Evolutionary conservation across 2,329 filamentous ascomycete species (phyloP).

Genomic region (Microsporum canis): DNA sequence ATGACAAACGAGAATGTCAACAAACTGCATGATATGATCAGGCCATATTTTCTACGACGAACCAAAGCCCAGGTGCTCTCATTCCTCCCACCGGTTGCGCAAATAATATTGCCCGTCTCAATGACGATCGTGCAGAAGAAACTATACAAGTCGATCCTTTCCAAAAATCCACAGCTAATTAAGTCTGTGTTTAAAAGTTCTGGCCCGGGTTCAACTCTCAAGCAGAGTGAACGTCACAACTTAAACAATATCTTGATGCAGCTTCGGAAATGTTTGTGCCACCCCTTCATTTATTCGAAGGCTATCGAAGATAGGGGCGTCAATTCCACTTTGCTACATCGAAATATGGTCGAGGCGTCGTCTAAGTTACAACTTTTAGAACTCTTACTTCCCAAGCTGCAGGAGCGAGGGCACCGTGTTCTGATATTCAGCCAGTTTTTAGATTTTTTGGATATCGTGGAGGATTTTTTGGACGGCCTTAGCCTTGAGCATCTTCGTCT

Average conservation of each 20-base stretch:
- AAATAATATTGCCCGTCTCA: conserved; percentile 90
- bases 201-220: conserved; percentile 37
- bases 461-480: conserved; percentile 77
- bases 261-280: conserved; percentile 83
- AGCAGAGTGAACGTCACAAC: conserved; percentile 60
- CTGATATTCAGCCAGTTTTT: conserved; percentile 95
- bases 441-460: conserved; percentile 71
- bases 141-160: conserved; percentile 84
- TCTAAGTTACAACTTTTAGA: conserved; percentile 77
- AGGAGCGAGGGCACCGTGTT: conserved; percentile 75
- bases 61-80: conserved; percentile 86
- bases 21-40: conserved; percentile 70
- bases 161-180: conserved; percentile 81
- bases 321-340: conserved; percentile 51
- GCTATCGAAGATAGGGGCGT: conserved; percentile 75
- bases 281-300: conserved; percentile 87
- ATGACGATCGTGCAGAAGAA: conserved; percentile 93
- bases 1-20: conserved; percentile 72
- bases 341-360: conserved; percentile 82
- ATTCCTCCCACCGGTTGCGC: conserved; percentile 83
- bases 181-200: conserved; percentile 66
- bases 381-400: conserved; percentile 75
- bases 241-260: conserved; percentile 95
- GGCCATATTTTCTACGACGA: conserved; percentile 58
- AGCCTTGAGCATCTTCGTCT: conserved; percentile 65